phyloP scores from a whole-genome alignment of 306 rosid species.

The Castanopsis chinensis region DNA sequence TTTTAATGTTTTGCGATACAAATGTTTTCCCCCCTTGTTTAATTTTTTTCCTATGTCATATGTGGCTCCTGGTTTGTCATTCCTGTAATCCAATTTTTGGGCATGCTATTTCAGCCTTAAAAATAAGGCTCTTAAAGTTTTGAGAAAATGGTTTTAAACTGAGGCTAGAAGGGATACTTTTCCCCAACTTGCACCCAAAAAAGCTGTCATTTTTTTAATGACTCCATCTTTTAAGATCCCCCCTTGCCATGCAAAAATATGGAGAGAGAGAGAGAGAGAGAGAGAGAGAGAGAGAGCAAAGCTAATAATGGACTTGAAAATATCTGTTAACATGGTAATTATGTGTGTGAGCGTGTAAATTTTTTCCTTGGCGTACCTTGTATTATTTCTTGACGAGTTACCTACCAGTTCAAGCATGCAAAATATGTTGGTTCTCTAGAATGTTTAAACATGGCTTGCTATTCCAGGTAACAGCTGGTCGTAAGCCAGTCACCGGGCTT shows the following conservation, averaged over 20 bases:
- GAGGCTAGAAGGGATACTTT: not conserved
- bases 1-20: too few species aligned
- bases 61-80: not conserved
- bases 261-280: not conserved
- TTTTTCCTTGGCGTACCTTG: not conserved
- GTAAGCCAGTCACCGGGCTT: slow-evolving; percentile 95
- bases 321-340: not conserved
- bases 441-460: slow-evolving; percentile 19
- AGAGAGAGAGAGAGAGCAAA: not conserved
- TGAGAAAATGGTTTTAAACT: not conserved
- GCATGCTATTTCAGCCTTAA: not conserved
- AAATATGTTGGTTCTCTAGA: slow-evolving; percentile 13
- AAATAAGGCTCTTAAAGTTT: not conserved
- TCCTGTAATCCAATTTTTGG: not conserved
- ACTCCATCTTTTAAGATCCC: not conserved
- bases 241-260: not conserved
- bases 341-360: not conserved
- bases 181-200: not conserved
- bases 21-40: not conserved
- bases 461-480: slow-evolving; percentile 93
- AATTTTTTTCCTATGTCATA: not conserved
- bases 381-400: not conserved
- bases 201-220: not conserved
- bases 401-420: not conserved
- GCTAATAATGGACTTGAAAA: not conserved